Base-by-base conservation (phyloP, 495 filamentous ascomycete species). In the Neurospora discreta region DNA sequence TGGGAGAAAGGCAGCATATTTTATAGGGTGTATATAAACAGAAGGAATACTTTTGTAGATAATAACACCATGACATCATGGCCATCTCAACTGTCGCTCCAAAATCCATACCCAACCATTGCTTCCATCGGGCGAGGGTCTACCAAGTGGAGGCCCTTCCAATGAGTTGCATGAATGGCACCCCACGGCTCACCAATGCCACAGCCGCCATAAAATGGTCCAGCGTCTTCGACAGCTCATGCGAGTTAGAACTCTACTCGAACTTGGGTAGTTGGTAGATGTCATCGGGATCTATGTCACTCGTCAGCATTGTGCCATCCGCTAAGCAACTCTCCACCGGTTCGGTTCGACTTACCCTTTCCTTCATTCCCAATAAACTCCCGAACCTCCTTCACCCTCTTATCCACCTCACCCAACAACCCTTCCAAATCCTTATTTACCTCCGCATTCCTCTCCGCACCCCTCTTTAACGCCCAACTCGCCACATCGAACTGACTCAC, bases 401-500 rank as follows among this genome's bases (percentile, higher is more conserved):
- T 82, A 60, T 82, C 77, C 16, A 92, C 70, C 72, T 88, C 83
- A 26, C 78, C 77, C 10, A 85, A 23, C 74, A 86, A 74, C 71
- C 82, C 81, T 39, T 85, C 83, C 77, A 88, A 79, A 38, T 81
- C 80, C 10, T 82, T 43, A 36, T 78, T 80, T 0, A 91, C 81
- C 74, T 82, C 83, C 71, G 85, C 82, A 71, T 90, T 90, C 4
- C 77, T 75, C 26, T 44, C 69, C 26, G 39, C 65, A 3, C 52
- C 75, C 3, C 26, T 68, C 65, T 58, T 65, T 42, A 92, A 73
- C 38, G 90, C 91, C 23, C 84, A 75, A 75, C 87, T 81, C 4
- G 86, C 88, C 68, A 92, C 84, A 77, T 91, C 86, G 75, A 85
- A 93, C 58, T 90, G 79, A 6, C 85, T 89, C 13, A 90, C 88